Percentiles rank a stretch among this genome's conserved stretches.
Evolutionary conservation across 129 eudicot species (phyloP).

Genomic region (Rutidosis leptorrhynchoides): DNA sequence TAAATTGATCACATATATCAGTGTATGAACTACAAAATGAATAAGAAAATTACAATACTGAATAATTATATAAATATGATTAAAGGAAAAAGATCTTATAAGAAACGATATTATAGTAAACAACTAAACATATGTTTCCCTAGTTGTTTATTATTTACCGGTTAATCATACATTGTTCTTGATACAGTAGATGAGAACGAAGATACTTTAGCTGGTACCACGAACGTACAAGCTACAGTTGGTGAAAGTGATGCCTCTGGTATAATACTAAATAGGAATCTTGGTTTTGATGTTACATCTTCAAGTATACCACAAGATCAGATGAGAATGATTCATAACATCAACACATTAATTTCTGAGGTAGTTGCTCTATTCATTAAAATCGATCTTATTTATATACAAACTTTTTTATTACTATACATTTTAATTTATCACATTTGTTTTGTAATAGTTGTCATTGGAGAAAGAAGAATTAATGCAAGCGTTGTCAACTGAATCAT

Average conservation of each 20-base stretch:
- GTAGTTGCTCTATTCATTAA: constrained; percentile 26
- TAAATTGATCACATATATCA: background rate
- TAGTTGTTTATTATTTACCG: background rate
- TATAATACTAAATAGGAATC: constrained; percentile 35
- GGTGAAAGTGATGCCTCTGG: constrained; percentile 41
- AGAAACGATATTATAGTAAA: background rate
- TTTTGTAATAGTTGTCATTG: constrained; percentile 55
- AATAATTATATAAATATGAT: background rate
- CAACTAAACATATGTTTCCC: background rate
- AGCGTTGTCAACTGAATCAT: constrained; percentile 69
- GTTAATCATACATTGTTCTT: background rate
- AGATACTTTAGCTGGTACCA: constrained; percentile 32
- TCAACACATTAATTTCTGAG: constrained; percentile 77
- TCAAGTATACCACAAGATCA: constrained; percentile 79
- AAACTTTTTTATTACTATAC: background rate
- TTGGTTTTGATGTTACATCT: constrained; percentile 53
- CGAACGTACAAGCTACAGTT: constrained; percentile 26
- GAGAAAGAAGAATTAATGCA: constrained; percentile 79
- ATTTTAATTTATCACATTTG: background rate
- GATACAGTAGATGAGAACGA: constrained; percentile 34
- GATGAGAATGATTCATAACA: constrained; percentile 66
- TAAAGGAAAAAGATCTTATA: background rate
- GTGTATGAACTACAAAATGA: background rate
- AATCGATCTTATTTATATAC: background rate
- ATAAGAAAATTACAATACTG: background rate